Evolutionary conservation across 192 early-diverging fungal genomes (phyloP).

Genomic region (Thoreauomyces humboldtii): DNA sequence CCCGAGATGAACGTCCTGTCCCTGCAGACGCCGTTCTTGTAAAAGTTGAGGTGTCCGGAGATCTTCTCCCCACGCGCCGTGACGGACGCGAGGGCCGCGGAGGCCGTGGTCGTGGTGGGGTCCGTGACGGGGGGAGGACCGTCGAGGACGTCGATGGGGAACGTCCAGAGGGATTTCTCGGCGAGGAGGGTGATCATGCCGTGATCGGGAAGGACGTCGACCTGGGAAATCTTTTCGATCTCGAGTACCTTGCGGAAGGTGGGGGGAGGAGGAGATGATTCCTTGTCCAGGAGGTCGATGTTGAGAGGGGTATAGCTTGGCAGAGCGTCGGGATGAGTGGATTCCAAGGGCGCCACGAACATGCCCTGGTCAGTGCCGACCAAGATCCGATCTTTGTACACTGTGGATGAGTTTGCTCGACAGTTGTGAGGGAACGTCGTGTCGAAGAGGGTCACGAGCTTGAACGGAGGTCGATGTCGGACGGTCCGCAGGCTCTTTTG

Average conservation of each 20-base stretch:
- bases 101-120: background rate
- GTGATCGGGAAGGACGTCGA: conserved; percentile 81
- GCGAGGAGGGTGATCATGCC: conserved; percentile 79
- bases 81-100: background rate
- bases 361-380: conserved; percentile 86
- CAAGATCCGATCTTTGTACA: conserved; percentile 61
- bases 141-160: background rate
- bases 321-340: background rate
- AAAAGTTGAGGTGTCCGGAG: conserved; percentile 64
- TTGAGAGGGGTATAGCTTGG: background rate
- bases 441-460: conserved; percentile 52
- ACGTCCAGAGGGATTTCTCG: conserved; percentile 24
- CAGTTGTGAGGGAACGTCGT: conserved; percentile 51
- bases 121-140: background rate
- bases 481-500: conserved; percentile 45
- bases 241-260: conserved; percentile 47
- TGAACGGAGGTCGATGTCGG: conserved; percentile 49
- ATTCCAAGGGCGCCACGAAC: conserved; percentile 62
- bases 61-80: conserved; percentile 45
- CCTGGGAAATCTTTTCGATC: conserved; percentile 78
- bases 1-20: conserved; percentile 64
- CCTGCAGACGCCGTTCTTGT: conserved; percentile 62
- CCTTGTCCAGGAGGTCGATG: background rate
- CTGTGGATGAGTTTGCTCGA: conserved; percentile 56
- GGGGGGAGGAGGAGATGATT: background rate